Evolutionary conservation across 164 flowering plant genomes (phyloP).

Genomic region (Magnolia changhungtana): DNA sequence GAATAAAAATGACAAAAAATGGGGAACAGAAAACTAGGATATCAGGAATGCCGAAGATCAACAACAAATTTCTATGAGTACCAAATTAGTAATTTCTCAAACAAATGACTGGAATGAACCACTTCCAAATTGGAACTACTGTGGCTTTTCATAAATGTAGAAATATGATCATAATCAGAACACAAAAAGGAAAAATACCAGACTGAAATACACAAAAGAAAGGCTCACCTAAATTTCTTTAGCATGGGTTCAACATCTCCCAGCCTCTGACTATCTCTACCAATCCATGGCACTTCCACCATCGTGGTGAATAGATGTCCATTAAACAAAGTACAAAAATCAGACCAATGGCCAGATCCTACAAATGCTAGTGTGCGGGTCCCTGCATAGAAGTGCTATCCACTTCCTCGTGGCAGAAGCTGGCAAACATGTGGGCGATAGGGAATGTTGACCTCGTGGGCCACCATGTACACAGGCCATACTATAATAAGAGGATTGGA

Average conservation of each 20-base stretch:
- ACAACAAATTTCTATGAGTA: too few relatives aligned
- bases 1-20: background rate
- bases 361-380: too few relatives aligned
- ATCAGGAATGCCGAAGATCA: too few relatives aligned
- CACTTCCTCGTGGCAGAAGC: too few relatives aligned
- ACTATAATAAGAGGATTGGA: background rate
- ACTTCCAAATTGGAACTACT: background rate
- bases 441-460: too few relatives aligned
- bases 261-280: conserved; percentile 62
- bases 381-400: too few relatives aligned
- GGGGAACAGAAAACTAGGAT: background rate
- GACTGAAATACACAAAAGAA: background rate
- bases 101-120: background rate
- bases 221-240: conserved; percentile 63
- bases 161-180: background rate
- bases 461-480: too few relatives aligned
- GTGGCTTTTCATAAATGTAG: background rate
- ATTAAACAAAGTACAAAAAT: too few relatives aligned
- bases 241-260: conserved; percentile 63
- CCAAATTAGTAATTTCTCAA: background rate
- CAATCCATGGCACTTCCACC: conserved; percentile 78
- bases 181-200: background rate
- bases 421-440: too few relatives aligned
- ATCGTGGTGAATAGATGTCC: conserved; percentile 44
- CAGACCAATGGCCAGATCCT: too few relatives aligned